A percentile compares a stretch with the other conserved stretches of the same genome.
Conservation (phyloP, 495 filamentous ascomycete species). For the Aspergillus steynii region DNA sequence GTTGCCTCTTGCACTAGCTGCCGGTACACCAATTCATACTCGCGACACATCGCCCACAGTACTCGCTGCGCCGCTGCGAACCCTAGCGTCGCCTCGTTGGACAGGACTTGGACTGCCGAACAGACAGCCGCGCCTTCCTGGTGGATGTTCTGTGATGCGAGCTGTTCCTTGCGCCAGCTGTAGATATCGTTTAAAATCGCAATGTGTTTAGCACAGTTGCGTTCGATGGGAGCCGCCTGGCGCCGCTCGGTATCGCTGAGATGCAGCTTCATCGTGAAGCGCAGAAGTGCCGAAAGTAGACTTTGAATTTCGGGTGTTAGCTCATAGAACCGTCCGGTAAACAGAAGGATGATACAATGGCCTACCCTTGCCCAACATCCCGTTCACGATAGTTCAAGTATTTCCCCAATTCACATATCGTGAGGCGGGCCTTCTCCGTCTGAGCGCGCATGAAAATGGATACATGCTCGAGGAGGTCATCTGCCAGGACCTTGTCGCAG, state of each 20-base stretch:
- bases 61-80: conserved; percentile 28
- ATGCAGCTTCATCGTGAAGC: conserved; percentile 36
- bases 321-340: not conserved
- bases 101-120: conserved; percentile 26
- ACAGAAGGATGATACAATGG: not conserved
- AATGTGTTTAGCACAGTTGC: conserved; percentile 34
- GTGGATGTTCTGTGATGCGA: conserved; percentile 16
- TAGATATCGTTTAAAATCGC: conserved; percentile 45
- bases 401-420: conserved; percentile 20
- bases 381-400: conserved; percentile 34
- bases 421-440: conserved; percentile 19
- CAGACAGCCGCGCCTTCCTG: conserved; percentile 33
- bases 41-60: conserved; percentile 31
- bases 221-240: conserved; percentile 22
- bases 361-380: conserved; percentile 36
- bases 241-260: conserved; percentile 22
- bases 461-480: conserved; percentile 33
- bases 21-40: conserved; percentile 30
- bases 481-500: conserved; percentile 27
- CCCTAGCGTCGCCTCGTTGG: conserved; percentile 19
- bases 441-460: conserved; percentile 41
- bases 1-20: conserved; percentile 14
- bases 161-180: conserved; percentile 40
- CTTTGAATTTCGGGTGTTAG: conserved; percentile 2
- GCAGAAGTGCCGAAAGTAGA: conserved; percentile 38